Evolutionary conservation across 164 flowering plant species (phyloP), one percentile per base, ranked within the genome.

Genomic region (Liquidambar formosana): DNA sequence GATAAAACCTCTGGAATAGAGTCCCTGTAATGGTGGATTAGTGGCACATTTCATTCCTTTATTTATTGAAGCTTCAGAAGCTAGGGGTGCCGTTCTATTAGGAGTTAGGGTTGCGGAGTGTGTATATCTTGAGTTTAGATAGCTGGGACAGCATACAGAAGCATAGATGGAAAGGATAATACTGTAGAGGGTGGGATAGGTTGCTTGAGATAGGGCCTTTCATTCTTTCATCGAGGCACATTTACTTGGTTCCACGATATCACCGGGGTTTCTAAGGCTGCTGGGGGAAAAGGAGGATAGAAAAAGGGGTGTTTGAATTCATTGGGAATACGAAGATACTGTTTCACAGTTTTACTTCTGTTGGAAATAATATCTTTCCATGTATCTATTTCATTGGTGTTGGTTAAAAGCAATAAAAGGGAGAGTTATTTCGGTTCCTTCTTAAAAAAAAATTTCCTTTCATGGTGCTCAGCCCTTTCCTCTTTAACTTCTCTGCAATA

Each of bases 111-210:
- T 21, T 46, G 48, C 70, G 67, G 75, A 64, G 26, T 48, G 38
- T 78, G 75, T 47, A 78, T 53, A 71, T 74, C 43, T 19, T 25
- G 75, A 67, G 78, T 45, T 33, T 47, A 71, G 61, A 47, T 61
- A 66, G 22, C 10, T 61, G 38, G 10, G 15, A 25, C 41, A 12
- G 19, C 38, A 49, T 18, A 64, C 48, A 46, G 41, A 63, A 48
- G 26, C 23, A n/a, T 63, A 63, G 51, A 63, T 63, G n/a, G 27
- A 21, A 46, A 22, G 18, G 10, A 63, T 14, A 14, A 13, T 61
- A 15, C 64, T n/a, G 8, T 19, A 43, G 45, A 4, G 45, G 1
- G 41, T 2, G 6, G 41, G 41, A 33, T 33, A 6, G 41, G 41
- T 33, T 28, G 46, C 12, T 28, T n/a, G 19, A 16, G 16, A 25